Percentiles rank a stretch among this genome's conserved stretches.
These are phyloP conservation scores for Rhizopogon vesiculosus DNA, from an alignment of 768 basidiomycete genomes.

Conservation along the genomic window DNA sequence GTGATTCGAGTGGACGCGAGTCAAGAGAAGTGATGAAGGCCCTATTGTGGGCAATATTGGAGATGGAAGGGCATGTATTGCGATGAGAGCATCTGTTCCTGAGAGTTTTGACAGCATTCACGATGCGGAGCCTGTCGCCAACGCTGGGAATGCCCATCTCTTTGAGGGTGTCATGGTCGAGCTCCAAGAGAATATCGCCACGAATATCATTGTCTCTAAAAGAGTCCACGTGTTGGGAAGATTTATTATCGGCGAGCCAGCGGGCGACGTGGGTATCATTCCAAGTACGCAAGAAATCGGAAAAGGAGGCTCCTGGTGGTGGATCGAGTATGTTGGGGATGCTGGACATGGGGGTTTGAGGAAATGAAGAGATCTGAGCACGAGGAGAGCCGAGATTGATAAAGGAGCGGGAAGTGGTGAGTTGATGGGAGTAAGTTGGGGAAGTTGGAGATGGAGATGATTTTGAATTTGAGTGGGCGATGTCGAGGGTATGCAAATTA, in stretches of 20 bases:
- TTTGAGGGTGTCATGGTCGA: conserved; percentile 81
- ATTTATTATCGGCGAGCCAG: conserved; percentile 80
- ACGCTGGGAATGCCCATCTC: conserved; percentile 90
- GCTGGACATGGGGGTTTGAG: conserved; percentile 33
- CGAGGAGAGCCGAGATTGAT: conserved; percentile 27
- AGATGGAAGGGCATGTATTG: background rate
- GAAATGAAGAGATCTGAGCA: conserved; percentile 39
- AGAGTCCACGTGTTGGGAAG: conserved; percentile 55
- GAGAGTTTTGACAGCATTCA: conserved; percentile 79
- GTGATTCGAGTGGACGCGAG: conserved; percentile 1
- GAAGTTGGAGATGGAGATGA: conserved; percentile 38
- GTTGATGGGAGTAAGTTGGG: conserved; percentile 32
- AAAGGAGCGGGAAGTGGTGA: conserved; percentile 33
- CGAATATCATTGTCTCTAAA: conserved; percentile 89
- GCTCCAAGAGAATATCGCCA: conserved; percentile 86
- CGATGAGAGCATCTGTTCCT: conserved; percentile 48
- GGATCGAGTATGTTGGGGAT: conserved; percentile 42
- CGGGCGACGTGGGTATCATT: conserved; percentile 61
- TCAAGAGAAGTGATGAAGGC: conserved; percentile 1
- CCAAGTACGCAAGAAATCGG: conserved; percentile 70
- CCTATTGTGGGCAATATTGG: background rate
- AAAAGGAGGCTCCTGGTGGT: conserved; percentile 52
- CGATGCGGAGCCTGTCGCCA: conserved; percentile 86
- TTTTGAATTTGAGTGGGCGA: conserved; percentile 5
- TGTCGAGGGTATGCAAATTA: conserved; percentile 2